Evolutionary conservation across 2,329 filamentous ascomycete genomes (phyloP), one percentile per base, ranked within the genome.

Genomic region (Claviceps fusiformis): DNA sequence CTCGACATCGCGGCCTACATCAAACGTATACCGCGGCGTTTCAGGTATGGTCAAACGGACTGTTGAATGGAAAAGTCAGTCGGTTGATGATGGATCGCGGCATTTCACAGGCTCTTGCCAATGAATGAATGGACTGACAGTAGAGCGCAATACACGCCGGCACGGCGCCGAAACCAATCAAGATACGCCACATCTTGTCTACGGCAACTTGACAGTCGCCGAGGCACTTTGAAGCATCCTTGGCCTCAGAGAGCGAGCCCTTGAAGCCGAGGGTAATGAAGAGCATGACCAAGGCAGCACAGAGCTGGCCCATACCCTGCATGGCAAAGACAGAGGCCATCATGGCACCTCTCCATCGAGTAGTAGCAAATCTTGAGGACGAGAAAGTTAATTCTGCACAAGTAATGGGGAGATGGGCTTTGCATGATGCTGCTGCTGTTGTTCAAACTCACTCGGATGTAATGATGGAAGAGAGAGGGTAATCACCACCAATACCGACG

Each of bases 251-350:
- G 0, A 89, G 76, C 5, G 81, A 80, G 17, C 77, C 71, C 69
- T 82, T 86, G 75, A 89, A 90, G 50, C 83, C 85, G 15, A 82
- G 73, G 0, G 85, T 86, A 55, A 87, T 79, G 63, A 91, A 87
- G 50, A 93, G 74, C 67, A 88, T 85, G 59, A 93, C 76, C 35
- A 92, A 79, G 50, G 86, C 86, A 51, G 85, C 87, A 31, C 75
- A 76, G 54, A 93, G 82, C 69, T 93, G 88, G 24, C 89, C 88
- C 53, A 93, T 78, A 60, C 88, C 87, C 68, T 95, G 88, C 86
- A 91, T 92, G 61, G 87, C 86, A 64, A 93, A 93, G 54, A 93
- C 88, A 17, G 86, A 78, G 39, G 82, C 86, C 84, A 95, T 91
- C 85, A 93, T 93, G 60, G 87, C 87, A 61, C 87, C 88, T 69